These are phyloP conservation scores for Globisporangium radiosum DNA, from an alignment of 352 stramenopile genomes.

Conservation along the genomic window DNA sequence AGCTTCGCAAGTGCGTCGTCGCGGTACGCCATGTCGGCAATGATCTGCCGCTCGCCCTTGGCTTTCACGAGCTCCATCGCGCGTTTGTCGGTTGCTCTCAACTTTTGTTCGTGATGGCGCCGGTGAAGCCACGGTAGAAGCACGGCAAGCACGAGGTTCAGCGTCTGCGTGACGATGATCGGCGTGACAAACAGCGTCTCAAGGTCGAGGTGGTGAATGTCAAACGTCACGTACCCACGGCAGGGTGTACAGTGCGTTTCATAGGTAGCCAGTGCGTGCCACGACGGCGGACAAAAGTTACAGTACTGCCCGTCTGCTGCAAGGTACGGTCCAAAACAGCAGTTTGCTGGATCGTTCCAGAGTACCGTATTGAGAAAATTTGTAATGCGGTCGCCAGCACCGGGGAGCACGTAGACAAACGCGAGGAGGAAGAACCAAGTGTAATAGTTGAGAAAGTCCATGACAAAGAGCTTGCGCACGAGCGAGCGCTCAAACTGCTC, in stretches of 20 bases:
- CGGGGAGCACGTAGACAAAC: constrained; percentile 83
- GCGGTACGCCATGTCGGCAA: constrained; percentile 56
- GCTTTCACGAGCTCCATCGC: constrained; percentile 64
- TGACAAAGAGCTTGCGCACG: constrained; percentile 75
- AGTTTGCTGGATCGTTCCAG: constrained; percentile 75
- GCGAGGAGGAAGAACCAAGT: constrained; percentile 84
- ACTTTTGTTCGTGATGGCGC: constrained; percentile 57
- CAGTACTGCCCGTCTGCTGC: constrained; percentile 38
- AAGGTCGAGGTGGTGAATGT: constrained; percentile 76
- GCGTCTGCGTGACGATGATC: constrained; percentile 71
- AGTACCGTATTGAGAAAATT: constrained; percentile 71
- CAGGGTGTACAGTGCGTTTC: constrained; percentile 59
- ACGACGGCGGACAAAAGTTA: constrained; percentile 50
- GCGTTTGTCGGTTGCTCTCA: constrained; percentile 45
- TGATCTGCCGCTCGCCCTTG: constrained; percentile 49
- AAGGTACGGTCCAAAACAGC: constrained; percentile 78
- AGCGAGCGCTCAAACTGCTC: constrained; percentile 78
- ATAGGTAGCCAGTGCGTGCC: constrained; percentile 28
- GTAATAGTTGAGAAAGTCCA: constrained; percentile 88
- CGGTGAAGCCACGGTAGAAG: constrained; percentile 67
- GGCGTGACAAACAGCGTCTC: constrained; percentile 76
- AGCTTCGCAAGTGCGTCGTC: constrained; percentile 29
- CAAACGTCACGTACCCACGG: constrained; percentile 73
- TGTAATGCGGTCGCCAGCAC: constrained; percentile 73
- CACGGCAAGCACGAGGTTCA: constrained; percentile 73